Base-by-base conservation (phyloP, 148 eudicot species). In the Rhododendron molle region DNA sequence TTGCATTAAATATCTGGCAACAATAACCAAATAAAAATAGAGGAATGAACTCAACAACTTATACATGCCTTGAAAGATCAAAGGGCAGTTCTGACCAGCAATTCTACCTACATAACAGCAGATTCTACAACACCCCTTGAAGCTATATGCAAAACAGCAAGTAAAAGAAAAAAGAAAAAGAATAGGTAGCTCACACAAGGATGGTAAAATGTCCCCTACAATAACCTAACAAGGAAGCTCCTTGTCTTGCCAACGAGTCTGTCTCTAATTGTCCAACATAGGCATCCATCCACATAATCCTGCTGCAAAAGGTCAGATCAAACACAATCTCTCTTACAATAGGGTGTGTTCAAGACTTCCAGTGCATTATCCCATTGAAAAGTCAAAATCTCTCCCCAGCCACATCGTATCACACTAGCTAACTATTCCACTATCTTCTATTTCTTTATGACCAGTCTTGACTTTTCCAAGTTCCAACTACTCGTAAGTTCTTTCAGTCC, bases 1-100 rank as follows among this genome's bases (percentile, higher is more conserved):
- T 93, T 43, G 99, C 98, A 92, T 97, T 92, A 87, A 91, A 90
- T 88, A 95, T 92, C 95, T 94, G 92, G 44, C 82, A 81, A 21
- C 26, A 84, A 69, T 1, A 28, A 69, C 74, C 74, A 28, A 69
- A 28, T 13, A 69, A 12, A 65, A 77, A 30, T n/a, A 4, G 73
- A 44, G 1, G 40, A 67, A 80, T 8, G n/a, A 30, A 47, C 30
- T n/a, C n/a, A 71, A 11, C 43, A 40, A 40, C 43, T 13, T 46
- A 0, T 9, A 50, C 47, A 73, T 5, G 52, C 46, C 67, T 21
- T 32, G 44, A 14, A 84, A 32, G 18, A 84, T 49, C 54, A 54
- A 49, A 15, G 26, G 30, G 10, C 11, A 50, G 47, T 34, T 73
- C 28, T 23, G 34, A 52, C 20, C 84, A 38, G 32, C 74, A 4